Base-by-base conservation (phyloP, 2,329 filamentous ascomycete genomes). In the Monilinia aucupariae region DNA sequence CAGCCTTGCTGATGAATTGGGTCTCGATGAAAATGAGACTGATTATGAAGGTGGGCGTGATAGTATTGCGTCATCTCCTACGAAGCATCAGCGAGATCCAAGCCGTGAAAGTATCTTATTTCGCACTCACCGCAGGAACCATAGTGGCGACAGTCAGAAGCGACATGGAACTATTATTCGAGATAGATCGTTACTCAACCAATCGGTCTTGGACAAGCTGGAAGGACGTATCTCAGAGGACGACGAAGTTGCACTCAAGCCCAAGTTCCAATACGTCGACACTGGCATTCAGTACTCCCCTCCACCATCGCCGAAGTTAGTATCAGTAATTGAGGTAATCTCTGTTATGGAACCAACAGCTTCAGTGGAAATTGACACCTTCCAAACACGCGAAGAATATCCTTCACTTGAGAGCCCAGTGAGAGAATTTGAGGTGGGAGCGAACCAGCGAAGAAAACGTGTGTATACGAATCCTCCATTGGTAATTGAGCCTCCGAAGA, bases 1-100 rank as follows among this genome's bases (percentile, higher is more conserved):
- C 64, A 96, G 89, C 66, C 80, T 99, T 48, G 94, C 94, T 0
- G 92, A 97, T 70, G 94, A 99, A 76, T 82, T 99, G 61, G 87
- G 90, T 66, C 89, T 96, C 65, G 90, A 93, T 39, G 78, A 78
- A 45, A 90, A 92, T 34, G 77, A 77, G 53, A 79, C 89, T 66
- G 88, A 89, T 43, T 87, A 92, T 66, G 82, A 87, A 51, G 88
- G 91, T 56, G 86, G 87, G 1, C 84, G 86, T 45, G 83, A 87
- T 62, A 88, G 84, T 65, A 79, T 80, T 20, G 70, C 86, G 55
- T 87, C 85, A 3, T 58, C 54, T 22, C 54, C 54, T 4, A 76
- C 77, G 63, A 75, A 76, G 22, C 84, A 85, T 68, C 75, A 74
- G 43, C 80, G 84, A 34, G 83, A 78, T 61, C 77, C 79, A 62